Base-by-base conservation (phyloP, 2,329 filamentous ascomycete genomes). In the Fragosphaeria purpurea region DNA sequence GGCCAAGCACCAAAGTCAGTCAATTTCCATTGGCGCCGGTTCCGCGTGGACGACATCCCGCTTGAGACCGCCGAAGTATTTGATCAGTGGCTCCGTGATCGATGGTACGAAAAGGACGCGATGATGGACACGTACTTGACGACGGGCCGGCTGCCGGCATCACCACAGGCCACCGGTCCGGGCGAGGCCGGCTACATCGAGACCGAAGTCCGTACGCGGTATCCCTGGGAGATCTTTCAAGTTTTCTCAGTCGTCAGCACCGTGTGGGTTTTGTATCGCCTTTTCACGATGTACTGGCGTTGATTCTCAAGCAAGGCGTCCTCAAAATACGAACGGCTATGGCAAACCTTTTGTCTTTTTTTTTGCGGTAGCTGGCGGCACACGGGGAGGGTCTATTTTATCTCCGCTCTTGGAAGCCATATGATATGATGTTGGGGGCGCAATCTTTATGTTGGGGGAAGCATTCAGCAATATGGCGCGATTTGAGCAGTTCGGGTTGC, bases 1-100 rank as follows among this genome's bases (percentile, higher is more conserved):
- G 90, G 93, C 10, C 81, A 87, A 1, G 85, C 90, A 1, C 93
- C 91, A 2, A 95, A 90, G 64, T 95, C 89, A 1, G 90, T 97
- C 61, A 97, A 96, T 67, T 90, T 97, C 73, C 86, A 95, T 68
- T 98, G 91, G 88, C 82, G 93, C 48, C 82, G 89, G 8, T 96
- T 95, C 67, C 78, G 79, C 37, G 64, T 96, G 11, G 76, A 77
- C 30, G 82, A 88, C 22, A 95, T 98, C 42, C 91, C 91, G 0
- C 76, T 95, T 8, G 76, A 88, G 35, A 79, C 84, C 58, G 75
- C 77, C 12, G 77, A 85, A 41, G 73, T 77, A 6, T 98, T 98
- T 61, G 88, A 94, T 51, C 61, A 74, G 4, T 98, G 93, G 93
- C 73, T 97, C 33, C 77, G 83, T 35, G 82, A 87, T 51, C 79